Evolutionary conservation across 2,329 filamentous ascomycete genomes (phyloP).

Genomic region (Phialocephala sp.): DNA sequence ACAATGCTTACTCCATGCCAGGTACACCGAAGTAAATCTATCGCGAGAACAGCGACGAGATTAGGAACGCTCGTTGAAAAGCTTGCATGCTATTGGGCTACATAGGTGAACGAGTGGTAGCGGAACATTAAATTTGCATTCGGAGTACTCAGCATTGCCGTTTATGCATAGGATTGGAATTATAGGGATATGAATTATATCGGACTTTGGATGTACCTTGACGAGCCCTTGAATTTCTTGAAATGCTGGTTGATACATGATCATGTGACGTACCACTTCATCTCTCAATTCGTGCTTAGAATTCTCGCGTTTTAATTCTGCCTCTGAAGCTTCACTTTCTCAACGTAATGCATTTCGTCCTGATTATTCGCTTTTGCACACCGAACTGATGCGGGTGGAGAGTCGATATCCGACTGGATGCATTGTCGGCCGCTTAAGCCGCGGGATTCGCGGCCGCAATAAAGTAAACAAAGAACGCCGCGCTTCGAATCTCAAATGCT

Average conservation of each 20-base stretch:
- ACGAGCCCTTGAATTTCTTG: neutral
- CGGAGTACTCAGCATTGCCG: conserved; percentile 1
- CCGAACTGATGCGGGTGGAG: neutral
- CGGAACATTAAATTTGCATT: conserved; percentile 1
- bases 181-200: conserved; percentile 26
- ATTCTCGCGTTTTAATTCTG: neutral
- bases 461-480: conserved; percentile 2
- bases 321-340: neutral
- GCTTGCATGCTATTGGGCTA: conserved; percentile 6
- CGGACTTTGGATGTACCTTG: conserved; percentile 27
- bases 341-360: neutral
- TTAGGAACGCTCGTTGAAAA: conserved; percentile 4
- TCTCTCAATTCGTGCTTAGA: neutral
- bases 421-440: too few species aligned
- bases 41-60: neutral
- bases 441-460: neutral
- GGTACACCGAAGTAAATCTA: conserved; percentile 2
- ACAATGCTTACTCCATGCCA: neutral
- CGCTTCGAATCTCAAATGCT: neutral
- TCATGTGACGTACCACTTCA: neutral
- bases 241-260: neutral
- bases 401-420: too few species aligned
- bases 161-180: conserved; percentile 15
- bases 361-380: neutral
- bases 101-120: conserved; percentile 1